Conservation (phyloP, 371 early-diverging fungal genomes). For the Mortierella sp. region DNA sequence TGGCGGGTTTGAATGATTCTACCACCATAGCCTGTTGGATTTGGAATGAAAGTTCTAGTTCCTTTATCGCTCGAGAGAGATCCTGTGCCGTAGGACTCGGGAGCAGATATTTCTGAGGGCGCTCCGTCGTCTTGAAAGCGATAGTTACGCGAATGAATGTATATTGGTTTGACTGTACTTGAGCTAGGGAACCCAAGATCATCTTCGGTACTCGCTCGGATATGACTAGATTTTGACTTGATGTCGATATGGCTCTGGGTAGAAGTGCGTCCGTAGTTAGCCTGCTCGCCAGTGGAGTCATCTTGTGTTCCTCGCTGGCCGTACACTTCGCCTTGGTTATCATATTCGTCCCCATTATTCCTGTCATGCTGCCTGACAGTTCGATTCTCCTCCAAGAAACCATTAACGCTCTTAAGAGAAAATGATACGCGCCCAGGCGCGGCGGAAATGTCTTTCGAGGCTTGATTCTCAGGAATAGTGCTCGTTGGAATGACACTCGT, state of each 20-base stretch:
- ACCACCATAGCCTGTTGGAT: conserved; percentile 36
- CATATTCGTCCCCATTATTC: conserved; percentile 15
- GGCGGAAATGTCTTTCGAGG: conserved; percentile 21
- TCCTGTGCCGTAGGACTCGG: conserved; percentile 51
- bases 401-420: conserved; percentile 51
- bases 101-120: conserved; percentile 39
- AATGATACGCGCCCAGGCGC: conserved; percentile 41
- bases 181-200: conserved; percentile 66
- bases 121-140: conserved; percentile 38
- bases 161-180: conserved; percentile 74
- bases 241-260: conserved; percentile 35
- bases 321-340: conserved; percentile 18
- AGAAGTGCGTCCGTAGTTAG: conserved; percentile 37
- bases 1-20: conserved; percentile 48
- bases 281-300: conserved; percentile 23
- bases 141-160: conserved; percentile 57
- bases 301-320: conserved; percentile 18
- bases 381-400: conserved; percentile 48
- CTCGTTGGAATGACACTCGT: conserved; percentile 13
- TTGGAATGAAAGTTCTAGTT: conserved; percentile 30
- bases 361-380: conserved; percentile 37
- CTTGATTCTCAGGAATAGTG: conserved; percentile 37
- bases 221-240: conserved; percentile 33
- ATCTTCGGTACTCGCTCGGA: conserved; percentile 65
- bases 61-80: conserved; percentile 52